Evolutionary conservation across 805 yeast genomes (phyloP).

Genomic region (Tetrapisispora namnaoensis): DNA sequence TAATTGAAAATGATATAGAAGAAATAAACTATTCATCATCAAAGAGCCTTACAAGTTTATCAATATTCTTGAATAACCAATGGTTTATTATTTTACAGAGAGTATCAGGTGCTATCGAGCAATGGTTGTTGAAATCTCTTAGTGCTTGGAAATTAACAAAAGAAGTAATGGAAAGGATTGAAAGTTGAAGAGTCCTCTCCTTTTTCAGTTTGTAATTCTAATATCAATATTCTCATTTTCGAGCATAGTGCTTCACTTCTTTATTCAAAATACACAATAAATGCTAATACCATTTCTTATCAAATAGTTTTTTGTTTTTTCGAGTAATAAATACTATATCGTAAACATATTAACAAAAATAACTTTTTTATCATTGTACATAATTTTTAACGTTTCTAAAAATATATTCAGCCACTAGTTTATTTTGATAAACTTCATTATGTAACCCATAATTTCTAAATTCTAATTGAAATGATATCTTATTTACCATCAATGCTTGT

Average conservation of each 20-base stretch:
- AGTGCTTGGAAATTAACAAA: constrained; percentile 29
- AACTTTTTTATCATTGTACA: neutral
- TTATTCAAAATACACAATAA: too few relatives aligned
- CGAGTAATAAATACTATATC: neutral
- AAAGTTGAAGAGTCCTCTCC: neutral
- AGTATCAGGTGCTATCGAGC: constrained; percentile 28
- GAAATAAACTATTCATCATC: constrained; percentile 30
- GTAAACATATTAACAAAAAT: neutral
- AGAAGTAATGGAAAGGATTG: neutral
- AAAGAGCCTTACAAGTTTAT: constrained; percentile 22
- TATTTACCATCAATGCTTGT: constrained; percentile 24
- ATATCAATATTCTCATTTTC: too few relatives aligned
- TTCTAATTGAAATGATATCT: constrained; percentile 13
- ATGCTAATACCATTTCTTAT: too few relatives aligned
- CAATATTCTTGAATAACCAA: constrained; percentile 20
- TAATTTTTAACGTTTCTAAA: constrained; percentile 6
- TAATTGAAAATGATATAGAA: constrained; percentile 30
- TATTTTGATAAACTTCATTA: constrained; percentile 48
- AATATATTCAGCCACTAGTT: constrained; percentile 31
- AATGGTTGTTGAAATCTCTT: constrained; percentile 32
- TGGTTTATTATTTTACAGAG: constrained; percentile 24
- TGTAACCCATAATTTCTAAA: constrained; percentile 47
- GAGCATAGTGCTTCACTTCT: neutral
- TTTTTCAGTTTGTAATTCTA: neutral
- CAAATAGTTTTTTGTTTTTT: neutral